Percentiles rank a stretch among this genome's conserved stretches.
Evolutionary conservation across 1,284 basidiomycete genomes (phyloP).

Genomic region (Stygiomarasmius scandens): DNA sequence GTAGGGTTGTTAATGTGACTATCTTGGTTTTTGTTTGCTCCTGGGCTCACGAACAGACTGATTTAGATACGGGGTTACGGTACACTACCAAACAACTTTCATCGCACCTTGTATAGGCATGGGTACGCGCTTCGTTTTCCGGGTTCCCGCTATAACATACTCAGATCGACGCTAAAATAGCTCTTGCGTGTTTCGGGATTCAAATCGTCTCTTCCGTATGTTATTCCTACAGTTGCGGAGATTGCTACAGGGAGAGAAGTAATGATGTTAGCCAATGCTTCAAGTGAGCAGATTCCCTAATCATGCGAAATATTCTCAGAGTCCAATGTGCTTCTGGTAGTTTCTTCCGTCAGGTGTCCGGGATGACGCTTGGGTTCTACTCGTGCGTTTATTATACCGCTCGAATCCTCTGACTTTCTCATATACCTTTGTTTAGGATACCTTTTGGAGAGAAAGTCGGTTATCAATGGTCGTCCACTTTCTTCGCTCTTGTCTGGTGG

Average conservation of each 20-base stretch:
- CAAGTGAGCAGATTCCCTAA: conserved; percentile 22
- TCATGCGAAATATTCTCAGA: background rate
- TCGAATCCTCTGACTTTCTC: background rate
- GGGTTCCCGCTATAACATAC: background rate
- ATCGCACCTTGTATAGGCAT: conserved; percentile 40
- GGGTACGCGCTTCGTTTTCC: conserved; percentile 23
- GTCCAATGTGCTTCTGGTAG: conserved; percentile 12
- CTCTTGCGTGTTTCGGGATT: conserved; percentile 38
- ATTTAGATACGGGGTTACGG: conserved; percentile 31
- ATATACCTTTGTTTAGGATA: conserved; percentile 19
- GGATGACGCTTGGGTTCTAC: conserved; percentile 33
- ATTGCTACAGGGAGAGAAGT: conserved; percentile 34
- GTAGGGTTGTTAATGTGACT: conserved; percentile 35
- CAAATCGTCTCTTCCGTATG: conserved; percentile 37
- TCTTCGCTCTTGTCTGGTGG: conserved; percentile 34
- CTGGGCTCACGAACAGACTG: too few relatives aligned
- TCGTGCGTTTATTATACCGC: conserved; percentile 23
- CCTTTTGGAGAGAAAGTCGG: conserved; percentile 35
- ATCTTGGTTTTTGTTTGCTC: conserved; percentile 6
- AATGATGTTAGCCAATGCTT: conserved; percentile 38
- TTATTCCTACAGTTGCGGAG: conserved; percentile 38
- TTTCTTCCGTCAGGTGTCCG: conserved; percentile 32
- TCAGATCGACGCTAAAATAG: conserved; percentile 15
- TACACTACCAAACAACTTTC: conserved; percentile 33
- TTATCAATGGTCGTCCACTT: conserved; percentile 34